phyloP scores from a whole-genome alignment of 2,329 filamentous ascomycete species.

The Pestalotiopsis sp. region DNA sequence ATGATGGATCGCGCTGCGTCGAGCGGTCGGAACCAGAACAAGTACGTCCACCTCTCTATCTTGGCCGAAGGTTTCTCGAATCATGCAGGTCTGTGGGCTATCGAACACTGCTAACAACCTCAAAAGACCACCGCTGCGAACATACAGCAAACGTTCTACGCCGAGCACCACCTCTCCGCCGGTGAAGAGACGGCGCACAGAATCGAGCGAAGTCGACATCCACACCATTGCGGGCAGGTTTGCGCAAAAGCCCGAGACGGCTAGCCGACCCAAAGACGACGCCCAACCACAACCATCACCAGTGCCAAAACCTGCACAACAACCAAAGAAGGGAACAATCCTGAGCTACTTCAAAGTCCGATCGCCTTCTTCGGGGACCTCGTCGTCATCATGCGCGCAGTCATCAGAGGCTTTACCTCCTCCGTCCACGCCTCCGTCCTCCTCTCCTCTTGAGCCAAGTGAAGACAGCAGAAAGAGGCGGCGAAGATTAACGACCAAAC shows the following conservation, averaged over 20 bases:
- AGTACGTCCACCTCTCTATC: neutral
- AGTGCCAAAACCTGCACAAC: slow-evolving; percentile 14
- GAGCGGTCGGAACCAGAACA: neutral
- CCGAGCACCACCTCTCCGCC: slow-evolving; percentile 25
- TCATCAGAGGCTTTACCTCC: slow-evolving; percentile 18
- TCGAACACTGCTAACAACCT: neutral
- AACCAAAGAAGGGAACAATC: slow-evolving; percentile 29
- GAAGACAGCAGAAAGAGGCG: slow-evolving; percentile 25
- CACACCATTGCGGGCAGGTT: neutral
- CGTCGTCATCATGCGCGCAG: slow-evolving; percentile 18
- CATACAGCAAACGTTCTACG: slow-evolving; percentile 36
- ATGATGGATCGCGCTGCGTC: neutral
- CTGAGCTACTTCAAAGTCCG: slow-evolving; percentile 31
- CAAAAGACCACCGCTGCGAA: slow-evolving; percentile 28
- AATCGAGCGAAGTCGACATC: neutral
- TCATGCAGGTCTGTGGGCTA: neutral
- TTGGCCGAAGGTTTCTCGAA: neutral
- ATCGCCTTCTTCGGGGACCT: slow-evolving; percentile 19
- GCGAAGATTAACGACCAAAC: slow-evolving; percentile 34
- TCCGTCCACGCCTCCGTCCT: slow-evolving; percentile 34
- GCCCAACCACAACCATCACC: slow-evolving; percentile 5
- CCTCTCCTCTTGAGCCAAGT: slow-evolving; percentile 21
- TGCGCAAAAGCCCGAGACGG: neutral
- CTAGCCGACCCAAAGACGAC: neutral
- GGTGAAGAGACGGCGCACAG: slow-evolving; percentile 26